Evolutionary conservation across 148 eudicot genomes (phyloP).

Genomic region (Euryodendron excelsum): DNA sequence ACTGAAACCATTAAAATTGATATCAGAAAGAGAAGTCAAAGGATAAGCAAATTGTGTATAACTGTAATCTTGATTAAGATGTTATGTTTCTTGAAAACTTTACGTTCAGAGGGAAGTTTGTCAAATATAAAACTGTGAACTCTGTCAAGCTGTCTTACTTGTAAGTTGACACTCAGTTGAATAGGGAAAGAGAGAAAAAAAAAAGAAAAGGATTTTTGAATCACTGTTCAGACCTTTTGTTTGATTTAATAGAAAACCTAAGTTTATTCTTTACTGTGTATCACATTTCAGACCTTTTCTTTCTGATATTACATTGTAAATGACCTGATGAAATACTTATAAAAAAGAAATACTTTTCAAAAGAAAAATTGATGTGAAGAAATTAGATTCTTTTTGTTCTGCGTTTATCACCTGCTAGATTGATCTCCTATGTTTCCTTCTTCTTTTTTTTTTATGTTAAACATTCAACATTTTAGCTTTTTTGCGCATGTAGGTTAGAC

Average conservation of each 20-base stretch:
- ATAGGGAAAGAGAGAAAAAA: neutral
- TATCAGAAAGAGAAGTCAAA: neutral
- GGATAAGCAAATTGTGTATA: neutral
- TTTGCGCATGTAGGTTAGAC: no score
- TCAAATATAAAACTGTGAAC: neutral
- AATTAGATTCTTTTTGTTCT: no score
- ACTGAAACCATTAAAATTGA: neutral
- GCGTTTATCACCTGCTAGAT: no score
- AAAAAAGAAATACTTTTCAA: no score
- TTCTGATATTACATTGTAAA: no score
- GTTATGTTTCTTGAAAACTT: constrained; percentile 3
- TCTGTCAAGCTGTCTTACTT: neutral
- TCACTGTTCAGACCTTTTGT: neutral
- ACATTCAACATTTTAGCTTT: no score
- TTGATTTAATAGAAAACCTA: neutral
- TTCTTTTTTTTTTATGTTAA: no score
- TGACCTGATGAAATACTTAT: no score
- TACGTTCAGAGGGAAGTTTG: neutral
- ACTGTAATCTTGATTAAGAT: neutral
- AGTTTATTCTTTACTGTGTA: neutral
- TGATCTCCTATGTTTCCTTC: no score
- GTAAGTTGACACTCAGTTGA: no score
- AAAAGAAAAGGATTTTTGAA: neutral
- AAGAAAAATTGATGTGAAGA: no score
- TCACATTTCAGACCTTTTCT: neutral